Base-by-base conservation (phyloP, 345 rosid genomes). In the Odontarrhena argentea region DNA sequence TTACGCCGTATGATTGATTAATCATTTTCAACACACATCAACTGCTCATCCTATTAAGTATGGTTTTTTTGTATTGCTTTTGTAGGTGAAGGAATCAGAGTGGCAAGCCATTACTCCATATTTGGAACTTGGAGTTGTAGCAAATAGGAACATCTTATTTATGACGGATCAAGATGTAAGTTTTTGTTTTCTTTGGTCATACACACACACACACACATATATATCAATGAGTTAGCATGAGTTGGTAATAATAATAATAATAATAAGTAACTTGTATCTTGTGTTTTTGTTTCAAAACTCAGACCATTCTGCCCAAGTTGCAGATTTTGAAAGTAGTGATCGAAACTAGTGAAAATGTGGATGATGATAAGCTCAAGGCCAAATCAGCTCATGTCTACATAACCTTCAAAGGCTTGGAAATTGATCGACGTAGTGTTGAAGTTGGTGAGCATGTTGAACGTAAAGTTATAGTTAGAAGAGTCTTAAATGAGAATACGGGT, bases 51-150 rank as follows among this genome's bases (percentile, higher is more conserved):
- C 22, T 57, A 5, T 56, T 24, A 41, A 6, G 8, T 7, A 44
- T 32, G 2, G 32, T 45, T 61, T 9, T 9, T 30, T 46, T 0
- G 11, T 32, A 8, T 61, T 46, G 54, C 24, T 35, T 34, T 32
- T 45, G 37, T 36, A 55, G 70, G 8, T 66, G 46, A 44, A 66
- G 26, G 1, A 44, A n/a, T 18, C 70, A 35, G 45, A 66, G 36
- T 54, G 44, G 70, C 44, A n/a, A 55, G 36, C 4, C 13, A 44
- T 44, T 44, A 1, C 7, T 8, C 4, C 44, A 8, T 66, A 66
- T 44, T 41, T 66, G 70, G 45, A 35, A 24, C 62, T 66, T 66
- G 22, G 9, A 6, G 2, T 66, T 55, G 8, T 24, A 22, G 7
- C 14, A 34, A 2, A 6, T 53, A 15, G 5, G 52, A 4, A 0